These are phyloP conservation scores for Coniella vitis DNA, from an alignment of 2,329 filamentous ascomycete genomes.

Conservation along the genomic window DNA sequence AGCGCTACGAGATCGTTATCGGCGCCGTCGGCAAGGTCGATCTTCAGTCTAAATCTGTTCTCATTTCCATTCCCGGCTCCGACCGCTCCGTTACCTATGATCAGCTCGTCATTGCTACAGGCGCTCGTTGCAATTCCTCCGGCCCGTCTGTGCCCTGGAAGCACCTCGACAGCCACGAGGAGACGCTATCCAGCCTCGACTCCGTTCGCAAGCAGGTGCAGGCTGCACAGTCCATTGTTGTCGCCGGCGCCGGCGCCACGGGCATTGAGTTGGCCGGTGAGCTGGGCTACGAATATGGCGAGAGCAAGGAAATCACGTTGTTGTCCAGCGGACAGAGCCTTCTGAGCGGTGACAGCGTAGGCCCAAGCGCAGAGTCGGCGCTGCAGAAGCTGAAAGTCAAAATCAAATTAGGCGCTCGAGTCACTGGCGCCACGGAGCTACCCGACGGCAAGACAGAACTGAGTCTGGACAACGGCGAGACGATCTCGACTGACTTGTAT, in stretches of 20 bases:
- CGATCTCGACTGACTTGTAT: conserved; percentile 47
- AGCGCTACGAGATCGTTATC: conserved; percentile 44
- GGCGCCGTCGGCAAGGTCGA: conserved; percentile 38
- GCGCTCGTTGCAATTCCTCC: conserved; percentile 35
- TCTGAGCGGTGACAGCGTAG: conserved; percentile 37
- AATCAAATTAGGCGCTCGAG: conserved; percentile 35
- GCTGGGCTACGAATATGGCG: conserved; percentile 41
- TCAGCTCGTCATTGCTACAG: conserved; percentile 52
- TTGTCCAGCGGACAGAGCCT: conserved; percentile 35
- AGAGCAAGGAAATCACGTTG: conserved; percentile 42
- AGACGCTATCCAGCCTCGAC: conserved; percentile 34
- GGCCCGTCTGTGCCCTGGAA: conserved; percentile 42
- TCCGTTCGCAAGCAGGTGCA: conserved; percentile 33
- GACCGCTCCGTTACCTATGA: conserved; percentile 39
- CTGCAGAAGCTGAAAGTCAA: conserved; percentile 48
- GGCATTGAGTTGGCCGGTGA: conserved; percentile 51
- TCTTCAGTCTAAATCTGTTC: conserved; percentile 36
- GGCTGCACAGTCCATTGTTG: conserved; percentile 43
- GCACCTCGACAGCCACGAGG: conserved; percentile 38
- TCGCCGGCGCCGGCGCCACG: conserved; percentile 51
- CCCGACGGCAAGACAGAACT: conserved; percentile 42
- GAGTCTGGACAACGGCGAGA: conserved; percentile 38
- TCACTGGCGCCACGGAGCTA: conserved; percentile 28
- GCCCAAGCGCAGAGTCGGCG: conserved; percentile 36
- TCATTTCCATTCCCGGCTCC: conserved; percentile 25